Conservation (phyloP, 768 basidiomycete genomes). For the Hydnomerulius pinastri region DNA sequence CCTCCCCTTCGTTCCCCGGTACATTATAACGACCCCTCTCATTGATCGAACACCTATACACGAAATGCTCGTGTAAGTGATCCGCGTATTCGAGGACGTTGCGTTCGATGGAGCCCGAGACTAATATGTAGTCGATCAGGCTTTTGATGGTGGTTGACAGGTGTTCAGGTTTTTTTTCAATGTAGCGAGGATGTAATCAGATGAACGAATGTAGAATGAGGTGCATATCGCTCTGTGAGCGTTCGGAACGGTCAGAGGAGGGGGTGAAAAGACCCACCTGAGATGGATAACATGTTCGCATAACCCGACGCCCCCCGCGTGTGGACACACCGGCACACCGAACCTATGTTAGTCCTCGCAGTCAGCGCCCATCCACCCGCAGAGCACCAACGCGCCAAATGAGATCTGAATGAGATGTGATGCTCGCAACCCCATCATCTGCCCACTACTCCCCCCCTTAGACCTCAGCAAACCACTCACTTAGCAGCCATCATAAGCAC, state of each 20-base stretch:
- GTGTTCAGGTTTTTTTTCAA: no score
- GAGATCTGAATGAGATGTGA: no score
- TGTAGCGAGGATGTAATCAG: no score
- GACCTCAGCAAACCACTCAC: no score
- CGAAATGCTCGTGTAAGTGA: conserved; percentile 90
- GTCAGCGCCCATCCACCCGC: no score
- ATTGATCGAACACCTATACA: conserved; percentile 84
- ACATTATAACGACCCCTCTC: conserved; percentile 82
- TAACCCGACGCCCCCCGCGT: conserved; percentile 90
- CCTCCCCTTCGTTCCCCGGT: conserved; percentile 68
- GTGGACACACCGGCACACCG: conserved; percentile 85
- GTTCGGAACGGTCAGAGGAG: no score
- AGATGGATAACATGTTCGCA: conserved; percentile 91
- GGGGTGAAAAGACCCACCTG: conserved; percentile 42
- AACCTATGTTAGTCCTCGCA: no score
- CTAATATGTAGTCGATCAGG: conserved; percentile 87
- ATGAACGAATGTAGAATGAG: no score
- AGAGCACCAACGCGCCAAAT: no score
- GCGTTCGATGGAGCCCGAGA: conserved; percentile 87
- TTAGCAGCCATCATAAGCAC: conserved; percentile 91
- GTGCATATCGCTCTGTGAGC: not conserved
- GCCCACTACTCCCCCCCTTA: no score
- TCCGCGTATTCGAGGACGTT: conserved; percentile 88
- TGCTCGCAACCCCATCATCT: no score
- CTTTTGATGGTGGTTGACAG: no score